These are phyloP conservation scores for Lentinus brumalis DNA, from an alignment of 768 basidiomycete species.

Conservation along the genomic window DNA sequence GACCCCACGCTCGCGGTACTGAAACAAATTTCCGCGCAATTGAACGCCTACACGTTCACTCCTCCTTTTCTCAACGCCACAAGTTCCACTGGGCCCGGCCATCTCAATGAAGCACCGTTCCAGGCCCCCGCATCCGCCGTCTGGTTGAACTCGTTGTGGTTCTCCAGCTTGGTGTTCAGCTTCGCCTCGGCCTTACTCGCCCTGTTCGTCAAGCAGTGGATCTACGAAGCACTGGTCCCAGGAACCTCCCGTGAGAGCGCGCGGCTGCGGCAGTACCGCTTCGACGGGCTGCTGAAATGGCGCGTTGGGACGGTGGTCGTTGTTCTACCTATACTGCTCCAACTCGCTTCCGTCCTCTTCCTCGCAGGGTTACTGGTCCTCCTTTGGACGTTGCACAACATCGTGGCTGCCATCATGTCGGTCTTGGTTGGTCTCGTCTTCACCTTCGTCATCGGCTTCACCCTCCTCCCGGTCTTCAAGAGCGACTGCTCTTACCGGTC, in stretches of 20 bases:
- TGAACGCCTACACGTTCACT: constrained; percentile 5
- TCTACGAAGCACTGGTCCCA: constrained; percentile 22
- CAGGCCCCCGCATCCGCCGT: constrained; percentile 11
- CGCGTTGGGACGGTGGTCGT: constrained; percentile 25
- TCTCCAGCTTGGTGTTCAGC: constrained; percentile 25
- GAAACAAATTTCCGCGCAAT: constrained; percentile 13
- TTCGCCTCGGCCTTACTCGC: constrained; percentile 28
- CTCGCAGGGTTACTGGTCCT: constrained; percentile 23
- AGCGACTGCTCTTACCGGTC: constrained; percentile 23
- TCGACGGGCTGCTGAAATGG: constrained; percentile 24
- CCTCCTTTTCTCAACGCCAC: constrained; percentile 4
- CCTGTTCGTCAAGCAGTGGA: constrained; percentile 32
- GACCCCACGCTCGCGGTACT: constrained; percentile 3
- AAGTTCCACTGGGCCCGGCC: no score
- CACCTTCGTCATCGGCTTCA: constrained; percentile 18
- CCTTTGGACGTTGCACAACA: constrained; percentile 20
- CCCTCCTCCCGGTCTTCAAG: constrained; percentile 17
- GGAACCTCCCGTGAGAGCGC: constrained; percentile 23
- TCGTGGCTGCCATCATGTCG: constrained; percentile 18
- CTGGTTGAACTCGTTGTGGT: constrained; percentile 27
- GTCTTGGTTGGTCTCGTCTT: constrained; percentile 9
- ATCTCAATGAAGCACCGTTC: no score
- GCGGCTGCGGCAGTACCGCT: constrained; percentile 27
- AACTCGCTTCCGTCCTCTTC: constrained; percentile 19
- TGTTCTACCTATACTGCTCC: constrained; percentile 22